Percentiles rank a stretch among this genome's conserved stretches.
Conservation (phyloP, 306 rosid species). For the Quercus engelmannii region DNA sequence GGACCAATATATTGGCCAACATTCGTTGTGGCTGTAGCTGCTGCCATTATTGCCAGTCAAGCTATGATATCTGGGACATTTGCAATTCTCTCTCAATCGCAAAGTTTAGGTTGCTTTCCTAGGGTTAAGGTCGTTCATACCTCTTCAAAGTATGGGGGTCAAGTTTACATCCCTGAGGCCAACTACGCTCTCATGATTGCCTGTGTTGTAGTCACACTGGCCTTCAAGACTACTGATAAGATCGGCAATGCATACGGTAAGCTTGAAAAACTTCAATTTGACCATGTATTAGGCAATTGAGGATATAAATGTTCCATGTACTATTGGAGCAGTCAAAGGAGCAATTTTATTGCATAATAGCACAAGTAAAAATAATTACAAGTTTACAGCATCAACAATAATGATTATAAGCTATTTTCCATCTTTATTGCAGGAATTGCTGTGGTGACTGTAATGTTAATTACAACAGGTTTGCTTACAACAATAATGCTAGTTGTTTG, state of each 20-base stretch:
- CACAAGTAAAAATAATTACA: no score
- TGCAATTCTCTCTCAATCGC: constrained; percentile 63
- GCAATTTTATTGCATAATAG: no score
- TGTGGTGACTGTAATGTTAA: constrained; percentile 64
- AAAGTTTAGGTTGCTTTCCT: constrained; percentile 76
- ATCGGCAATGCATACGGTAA: constrained; percentile 82
- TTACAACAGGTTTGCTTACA: constrained; percentile 52
- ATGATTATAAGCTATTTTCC: not conserved
- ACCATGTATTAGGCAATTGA: not conserved
- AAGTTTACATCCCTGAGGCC: constrained; percentile 75
- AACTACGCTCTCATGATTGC: constrained; percentile 63
- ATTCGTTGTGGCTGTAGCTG: constrained; percentile 70
- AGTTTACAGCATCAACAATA: not conserved
- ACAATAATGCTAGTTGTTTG: constrained; percentile 71
- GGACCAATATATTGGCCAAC: constrained; percentile 80
- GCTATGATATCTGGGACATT: constrained; percentile 94
- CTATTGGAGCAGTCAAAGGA: no score
- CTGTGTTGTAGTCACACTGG: constrained; percentile 52
- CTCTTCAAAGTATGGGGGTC: constrained; percentile 64
- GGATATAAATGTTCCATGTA: no score
- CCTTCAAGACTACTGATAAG: constrained; percentile 67
- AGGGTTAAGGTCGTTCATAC: constrained; percentile 78
- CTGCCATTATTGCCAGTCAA: constrained; percentile 81
- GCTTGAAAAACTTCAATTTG: not conserved
- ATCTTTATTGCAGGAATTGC: constrained; percentile 52